A percentile compares a stretch with the other conserved stretches of the same genome.
These are phyloP conservation scores for Dipteronia sinensis DNA, from an alignment of 345 rosid species.

Conservation along the genomic window DNA sequence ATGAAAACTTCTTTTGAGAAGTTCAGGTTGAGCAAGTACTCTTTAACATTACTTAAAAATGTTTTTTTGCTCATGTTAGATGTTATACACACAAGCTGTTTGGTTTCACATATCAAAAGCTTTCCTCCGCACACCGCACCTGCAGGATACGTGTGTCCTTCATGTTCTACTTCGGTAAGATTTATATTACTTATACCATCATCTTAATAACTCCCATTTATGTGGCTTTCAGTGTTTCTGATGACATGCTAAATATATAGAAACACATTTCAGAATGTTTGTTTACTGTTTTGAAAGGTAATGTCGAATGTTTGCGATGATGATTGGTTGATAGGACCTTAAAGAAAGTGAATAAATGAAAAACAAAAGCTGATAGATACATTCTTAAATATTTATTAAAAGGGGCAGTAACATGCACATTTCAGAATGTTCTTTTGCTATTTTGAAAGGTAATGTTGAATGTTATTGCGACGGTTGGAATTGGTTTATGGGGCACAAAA, in stretches of 20 bases:
- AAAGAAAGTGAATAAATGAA: not conserved
- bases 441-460: not conserved
- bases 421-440: not conserved
- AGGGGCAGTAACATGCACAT: not conserved
- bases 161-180: constrained; percentile 83
- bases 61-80: constrained; percentile 46
- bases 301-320: not conserved
- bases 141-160: constrained; percentile 91
- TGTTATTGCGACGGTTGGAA: no score
- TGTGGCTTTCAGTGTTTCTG: not conserved
- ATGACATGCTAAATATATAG: not conserved
- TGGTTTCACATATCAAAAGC: constrained; percentile 78
- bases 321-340: not conserved
- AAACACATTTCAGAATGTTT: not conserved
- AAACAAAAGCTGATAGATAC: not conserved
- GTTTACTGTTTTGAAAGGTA: not conserved
- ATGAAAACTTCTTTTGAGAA: constrained; percentile 14
- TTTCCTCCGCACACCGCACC: constrained; percentile 97
- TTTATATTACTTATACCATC: not conserved
- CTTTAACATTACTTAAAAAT: constrained; percentile 20
- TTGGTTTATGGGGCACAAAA: not conserved
- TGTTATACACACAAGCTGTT: constrained; percentile 85
- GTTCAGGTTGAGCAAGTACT: constrained; percentile 2
- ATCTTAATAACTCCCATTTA: not conserved
- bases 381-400: not conserved